Conservation (phyloP, 139 green algal species). For the Volvox africanus region DNA sequence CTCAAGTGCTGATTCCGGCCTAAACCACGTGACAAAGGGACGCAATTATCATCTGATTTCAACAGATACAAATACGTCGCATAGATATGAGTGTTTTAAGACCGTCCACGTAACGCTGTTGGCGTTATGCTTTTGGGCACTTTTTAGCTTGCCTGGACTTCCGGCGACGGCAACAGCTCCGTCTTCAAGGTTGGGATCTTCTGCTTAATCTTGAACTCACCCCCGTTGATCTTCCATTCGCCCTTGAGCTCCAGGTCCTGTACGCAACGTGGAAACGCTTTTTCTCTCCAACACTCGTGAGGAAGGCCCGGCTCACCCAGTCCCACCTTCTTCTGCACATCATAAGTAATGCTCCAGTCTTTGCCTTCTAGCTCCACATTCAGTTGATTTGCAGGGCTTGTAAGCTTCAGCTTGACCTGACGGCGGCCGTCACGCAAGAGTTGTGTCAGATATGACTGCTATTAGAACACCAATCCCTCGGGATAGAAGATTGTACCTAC, state of each 20-base stretch:
- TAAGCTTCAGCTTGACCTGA: conserved; percentile 45
- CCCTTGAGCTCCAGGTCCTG: conserved; percentile 31
- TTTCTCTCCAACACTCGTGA: not conserved
- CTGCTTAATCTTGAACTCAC: conserved; percentile 52
- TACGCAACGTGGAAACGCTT: not conserved
- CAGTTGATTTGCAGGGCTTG: not conserved
- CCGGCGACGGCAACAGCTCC: conserved; percentile 21
- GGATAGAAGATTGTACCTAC: not conserved
- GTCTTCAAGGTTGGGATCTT: conserved; percentile 1
- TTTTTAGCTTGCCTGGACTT: conserved; percentile 22
- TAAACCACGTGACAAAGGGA: too few relatives aligned
- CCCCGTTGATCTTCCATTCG: conserved; percentile 21
- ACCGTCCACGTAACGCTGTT: not conserved
- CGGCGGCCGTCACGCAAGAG: conserved; percentile 14
- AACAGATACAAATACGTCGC: too few relatives aligned
- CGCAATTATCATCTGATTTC: too few relatives aligned
- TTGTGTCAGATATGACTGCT: not conserved
- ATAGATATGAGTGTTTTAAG: too few relatives aligned
- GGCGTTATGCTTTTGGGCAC: conserved; percentile 20
- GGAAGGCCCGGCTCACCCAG: not conserved
- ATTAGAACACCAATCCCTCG: not conserved
- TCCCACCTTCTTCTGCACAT: conserved; percentile 27
- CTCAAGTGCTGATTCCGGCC: too few relatives aligned
- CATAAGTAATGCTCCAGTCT: not conserved
- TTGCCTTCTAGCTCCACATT: conserved; percentile 24